Evolutionary conservation across 164 flowering plant species (phyloP).

Genomic region (Berberis thunbergii): DNA sequence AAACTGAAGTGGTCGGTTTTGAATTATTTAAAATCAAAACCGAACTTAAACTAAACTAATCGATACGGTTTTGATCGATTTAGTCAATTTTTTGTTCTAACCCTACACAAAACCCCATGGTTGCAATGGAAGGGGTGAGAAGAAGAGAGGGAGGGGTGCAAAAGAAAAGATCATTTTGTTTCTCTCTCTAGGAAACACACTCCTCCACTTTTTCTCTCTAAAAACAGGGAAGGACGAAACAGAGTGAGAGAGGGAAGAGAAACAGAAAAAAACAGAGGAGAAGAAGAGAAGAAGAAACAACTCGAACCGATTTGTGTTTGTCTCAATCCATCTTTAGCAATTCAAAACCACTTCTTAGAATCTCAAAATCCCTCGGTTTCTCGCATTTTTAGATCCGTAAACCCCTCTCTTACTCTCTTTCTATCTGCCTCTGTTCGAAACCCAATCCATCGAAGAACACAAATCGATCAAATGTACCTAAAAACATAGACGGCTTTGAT

Average conservation of each 20-base stretch:
- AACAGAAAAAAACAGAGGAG: no score
- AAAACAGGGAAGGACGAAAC: not conserved
- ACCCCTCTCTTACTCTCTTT: slow-evolving; percentile 3
- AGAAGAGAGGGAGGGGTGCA: not conserved
- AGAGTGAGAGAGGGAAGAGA: no score
- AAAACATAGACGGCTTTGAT: not conserved
- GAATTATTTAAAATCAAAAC: no score
- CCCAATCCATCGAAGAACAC: not conserved
- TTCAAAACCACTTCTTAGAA: not conserved
- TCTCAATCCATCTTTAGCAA: not conserved
- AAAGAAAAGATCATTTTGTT: not conserved
- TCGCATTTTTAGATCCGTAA: slow-evolving; percentile 5
- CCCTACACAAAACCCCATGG: no score
- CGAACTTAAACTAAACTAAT: no score
- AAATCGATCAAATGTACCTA: not conserved
- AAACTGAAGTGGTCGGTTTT: no score
- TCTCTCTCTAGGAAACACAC: not conserved
- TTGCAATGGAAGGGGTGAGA: not conserved
- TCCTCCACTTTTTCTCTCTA: no score
- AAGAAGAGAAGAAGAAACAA: no score
- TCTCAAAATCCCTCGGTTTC: not conserved
- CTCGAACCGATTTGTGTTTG: not conserved
- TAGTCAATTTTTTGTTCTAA: no score
- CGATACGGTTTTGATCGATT: no score
- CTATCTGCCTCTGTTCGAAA: not conserved